Base-by-base conservation (phyloP, 768 basidiomycete genomes). In the Daedaleopsis sinensis region DNA sequence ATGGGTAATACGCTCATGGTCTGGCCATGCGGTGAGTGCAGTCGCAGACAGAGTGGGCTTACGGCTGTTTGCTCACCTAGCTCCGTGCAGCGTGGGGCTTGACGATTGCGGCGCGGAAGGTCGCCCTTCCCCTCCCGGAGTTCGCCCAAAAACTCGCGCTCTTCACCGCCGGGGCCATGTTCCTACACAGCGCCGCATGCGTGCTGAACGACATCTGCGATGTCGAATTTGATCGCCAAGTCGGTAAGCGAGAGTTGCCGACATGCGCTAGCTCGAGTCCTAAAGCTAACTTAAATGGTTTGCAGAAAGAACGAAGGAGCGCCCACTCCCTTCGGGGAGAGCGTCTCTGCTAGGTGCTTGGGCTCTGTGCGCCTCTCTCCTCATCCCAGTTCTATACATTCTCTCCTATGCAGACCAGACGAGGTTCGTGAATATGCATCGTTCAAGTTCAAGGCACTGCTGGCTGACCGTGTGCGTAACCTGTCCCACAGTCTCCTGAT, bases 291-390 rank as follows among this genome's bases (percentile, higher is more conserved):
- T n/a, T n/a, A 24, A n/a, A 55, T 39, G 12, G 5, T 21, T 18
- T 42, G 10, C 57, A 78, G 77, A 76, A 49, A 69, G 77, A 11
- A 74, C 73, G 35, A 74, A 72, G 57, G 68, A 68, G 37, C 64
- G 75, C 1, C 75, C 77, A 5, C 62, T 78, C 1, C 72, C 73
- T 15, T 64, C 72, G 13, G 75, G 76, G 12, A 62, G 60, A 5
- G 70, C 76, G 19, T 69, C 72, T n/a, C 66, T 76, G 23, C 64
- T 55, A n/a, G 73, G 69, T 6, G 77, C 77, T 0, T 65, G 69
- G 38, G 46, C 72, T 1, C 71, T 74, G 50, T 59, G 73, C 50
- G 51, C 65, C 27, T 44, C 70, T 60, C 57, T 68, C 60, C 49
- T 58, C 44, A 16, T 59, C 19, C 52, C 60, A 16, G 59, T 60